Evolutionary conservation across 306 rosid species (phyloP), one percentile per base, ranked within the genome.

Genomic region (Dryas alaskensis): DNA sequence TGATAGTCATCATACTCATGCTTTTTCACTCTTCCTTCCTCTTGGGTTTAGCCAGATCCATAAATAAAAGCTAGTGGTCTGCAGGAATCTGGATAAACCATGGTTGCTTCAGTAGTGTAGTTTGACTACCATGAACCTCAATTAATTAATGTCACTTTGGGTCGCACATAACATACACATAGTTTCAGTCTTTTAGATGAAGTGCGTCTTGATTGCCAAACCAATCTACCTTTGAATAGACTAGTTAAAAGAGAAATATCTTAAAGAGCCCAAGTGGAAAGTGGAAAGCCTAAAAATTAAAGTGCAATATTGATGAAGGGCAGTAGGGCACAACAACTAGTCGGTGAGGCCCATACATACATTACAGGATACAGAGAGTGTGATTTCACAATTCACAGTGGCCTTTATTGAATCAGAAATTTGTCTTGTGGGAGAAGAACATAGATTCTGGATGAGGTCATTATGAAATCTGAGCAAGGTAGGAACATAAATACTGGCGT

Each of bases 391-490:
- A 31, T 31, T 31, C 37, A 31, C 37, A 31, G 37, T 31, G 37
- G 3, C 37, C 37, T 31, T 31, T 1, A 31, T 31, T 31, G 37
- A 31, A 31, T 62, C 47, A 8, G 11, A 67, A 74, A 69, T 73
- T 12, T 84, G 80, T 71, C 85, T 80, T 85, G 84, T 79, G 75
- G 78, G 70, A 78, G 88, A 77, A 81, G 82, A 81, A 79, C 81
- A 75, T 86, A 72, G 88, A 86, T 89, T 91, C 82, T 73, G 86
- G 81, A 82, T 84, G 87, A 87, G 82, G 76, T 84, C 90, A 89
- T 72, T 43, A 73, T 71, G 65, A 80, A 84, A 89, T 84, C 87
- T 72, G 25, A 4, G 45, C 54, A 44, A 45, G 70, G 46, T 71
- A 78, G 79, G 72, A 84, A 80, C 80, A 67, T 84, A 60, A 87